These are phyloP conservation scores for Pythium rhizo-oryzae DNA, from an alignment of 352 stramenopile species.

Conservation along the genomic window DNA sequence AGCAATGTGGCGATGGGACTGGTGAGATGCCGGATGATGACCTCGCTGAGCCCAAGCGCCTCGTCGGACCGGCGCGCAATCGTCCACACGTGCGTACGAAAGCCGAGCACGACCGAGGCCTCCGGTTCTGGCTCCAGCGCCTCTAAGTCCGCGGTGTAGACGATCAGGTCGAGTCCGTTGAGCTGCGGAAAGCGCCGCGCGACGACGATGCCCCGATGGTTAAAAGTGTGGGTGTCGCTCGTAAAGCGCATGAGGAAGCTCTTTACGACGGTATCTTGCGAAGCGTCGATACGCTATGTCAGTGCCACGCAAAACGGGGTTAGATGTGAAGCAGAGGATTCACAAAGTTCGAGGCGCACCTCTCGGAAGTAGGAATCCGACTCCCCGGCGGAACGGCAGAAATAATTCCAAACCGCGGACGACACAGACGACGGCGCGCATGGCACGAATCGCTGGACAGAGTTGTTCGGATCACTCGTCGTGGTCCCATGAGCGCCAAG, in stretches of 20 bases:
- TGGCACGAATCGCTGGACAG: conserved; percentile 1
- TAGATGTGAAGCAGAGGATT: neutral
- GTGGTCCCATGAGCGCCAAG: neutral
- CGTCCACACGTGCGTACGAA: conserved; percentile 11
- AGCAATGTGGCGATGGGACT: neutral
- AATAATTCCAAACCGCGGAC: conserved; percentile 6
- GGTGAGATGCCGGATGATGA: neutral
- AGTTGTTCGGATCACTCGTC: neutral
- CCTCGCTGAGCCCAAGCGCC: neutral
- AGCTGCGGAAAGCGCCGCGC: neutral
- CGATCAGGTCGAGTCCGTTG: conserved; percentile 3
- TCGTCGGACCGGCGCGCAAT: neutral
- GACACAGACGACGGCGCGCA: neutral
- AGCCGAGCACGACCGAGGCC: neutral
- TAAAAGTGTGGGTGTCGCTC: neutral
- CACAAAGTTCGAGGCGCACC: neutral
- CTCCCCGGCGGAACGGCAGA: neutral
- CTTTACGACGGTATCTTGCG: conserved; percentile 10
- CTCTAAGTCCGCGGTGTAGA: conserved; percentile 13
- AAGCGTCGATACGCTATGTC: conserved; percentile 1
- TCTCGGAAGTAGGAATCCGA: conserved; percentile 11
- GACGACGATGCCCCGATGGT: conserved; percentile 10
- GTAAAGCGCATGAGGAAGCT: conserved; percentile 12
- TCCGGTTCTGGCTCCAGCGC: neutral
- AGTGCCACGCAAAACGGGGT: neutral